A percentile compares a stretch with the other conserved stretches of the same genome.
These are phyloP conservation scores for Zhuliangozyma blackwelliae DNA, from an alignment of 1,139 yeast genomes.

Conservation along the genomic window DNA sequence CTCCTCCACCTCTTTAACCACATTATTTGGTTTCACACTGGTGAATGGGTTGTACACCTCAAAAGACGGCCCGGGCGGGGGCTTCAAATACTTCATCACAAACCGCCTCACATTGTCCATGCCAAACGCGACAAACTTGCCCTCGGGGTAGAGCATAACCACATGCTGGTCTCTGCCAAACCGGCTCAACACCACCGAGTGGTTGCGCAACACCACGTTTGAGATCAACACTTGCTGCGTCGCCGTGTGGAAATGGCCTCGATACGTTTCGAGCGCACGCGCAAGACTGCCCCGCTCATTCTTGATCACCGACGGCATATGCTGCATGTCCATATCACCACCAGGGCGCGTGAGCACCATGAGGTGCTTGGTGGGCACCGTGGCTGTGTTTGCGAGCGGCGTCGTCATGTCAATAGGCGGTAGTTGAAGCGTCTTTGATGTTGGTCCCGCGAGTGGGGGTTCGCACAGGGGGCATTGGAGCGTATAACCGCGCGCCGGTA, in stretches of 20 bases:
- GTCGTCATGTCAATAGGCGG: neutral
- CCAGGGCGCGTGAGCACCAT: constrained; percentile 38
- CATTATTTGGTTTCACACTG: neutral
- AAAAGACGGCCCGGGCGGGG: no score
- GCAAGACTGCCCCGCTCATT: constrained; percentile 33
- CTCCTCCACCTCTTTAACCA: neutral
- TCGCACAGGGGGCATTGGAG: no score
- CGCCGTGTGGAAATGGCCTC: constrained; percentile 1
- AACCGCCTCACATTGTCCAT: constrained; percentile 33
- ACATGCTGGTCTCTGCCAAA: constrained; percentile 16
- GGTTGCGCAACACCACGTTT: constrained; percentile 25
- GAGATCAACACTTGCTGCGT: constrained; percentile 19
- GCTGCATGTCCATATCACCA: constrained; percentile 21
- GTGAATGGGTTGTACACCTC: constrained; percentile 31
- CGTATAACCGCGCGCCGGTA: neutral
- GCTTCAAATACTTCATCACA: constrained; percentile 31
- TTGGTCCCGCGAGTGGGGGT: no score
- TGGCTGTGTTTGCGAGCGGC: constrained; percentile 36
- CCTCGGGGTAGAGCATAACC: constrained; percentile 56
- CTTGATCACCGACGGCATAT: constrained; percentile 61
- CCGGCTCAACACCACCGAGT: constrained; percentile 10
- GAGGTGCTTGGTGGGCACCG: constrained; percentile 52
- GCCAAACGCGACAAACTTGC: constrained; percentile 32
- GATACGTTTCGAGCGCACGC: constrained; percentile 20
- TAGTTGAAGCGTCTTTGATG: neutral